Base-by-base conservation (phyloP, 208 protist species). In the Trypanosoma platydactyli region DNA sequence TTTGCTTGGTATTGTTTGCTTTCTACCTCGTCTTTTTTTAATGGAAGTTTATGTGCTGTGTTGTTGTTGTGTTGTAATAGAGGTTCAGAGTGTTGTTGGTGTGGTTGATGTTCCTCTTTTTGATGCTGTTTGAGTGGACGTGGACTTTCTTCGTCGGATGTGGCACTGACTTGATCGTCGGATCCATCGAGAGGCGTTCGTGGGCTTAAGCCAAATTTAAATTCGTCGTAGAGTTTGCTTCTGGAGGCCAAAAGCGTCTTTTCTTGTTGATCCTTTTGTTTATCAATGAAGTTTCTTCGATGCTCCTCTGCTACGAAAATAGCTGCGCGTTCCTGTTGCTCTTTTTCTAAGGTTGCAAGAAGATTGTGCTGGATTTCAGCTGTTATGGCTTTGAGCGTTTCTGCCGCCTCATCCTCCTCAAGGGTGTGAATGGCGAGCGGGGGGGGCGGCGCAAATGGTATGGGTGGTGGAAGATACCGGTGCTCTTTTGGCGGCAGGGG, bases 401-500 rank as follows among this genome's bases (percentile, higher is more conserved):
- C 53, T 35, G 49, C 65, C 3, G 63, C 48, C 35, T 86, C 77
- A 15, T 86, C 80, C 53, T 89, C 80, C n/a, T 92, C 86, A 15
- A 92, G 52, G 5, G 86, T 92, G 57, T 82, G 83, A 58, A 92
- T 72, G 41, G 66, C 62, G 42, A 92, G 70, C 56, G 82, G 83
- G 16, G 86, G 76, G 0, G 83, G 82, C 13, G 57, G 55, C 3
- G 76, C 59, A 70, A 88, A 82, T 15, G 69, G 72, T 38, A 64
- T 18, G 24, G 61, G 64, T 35, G 71, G 69, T 52, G 5, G 71
- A 69, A 62, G 74, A 67, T 71, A 77, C 44, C 45, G 77, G 74
- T 45, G 64, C 70, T 46, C 83, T 62, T 55, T 79, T 53, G 35
- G 77, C 76, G 54, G 67, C 22, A 66, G 33, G 7, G 67, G 67